These are phyloP conservation scores for Talaromyces atroroseus DNA, from an alignment of 2,329 filamentous ascomycete species.

Conservation along the genomic window DNA sequence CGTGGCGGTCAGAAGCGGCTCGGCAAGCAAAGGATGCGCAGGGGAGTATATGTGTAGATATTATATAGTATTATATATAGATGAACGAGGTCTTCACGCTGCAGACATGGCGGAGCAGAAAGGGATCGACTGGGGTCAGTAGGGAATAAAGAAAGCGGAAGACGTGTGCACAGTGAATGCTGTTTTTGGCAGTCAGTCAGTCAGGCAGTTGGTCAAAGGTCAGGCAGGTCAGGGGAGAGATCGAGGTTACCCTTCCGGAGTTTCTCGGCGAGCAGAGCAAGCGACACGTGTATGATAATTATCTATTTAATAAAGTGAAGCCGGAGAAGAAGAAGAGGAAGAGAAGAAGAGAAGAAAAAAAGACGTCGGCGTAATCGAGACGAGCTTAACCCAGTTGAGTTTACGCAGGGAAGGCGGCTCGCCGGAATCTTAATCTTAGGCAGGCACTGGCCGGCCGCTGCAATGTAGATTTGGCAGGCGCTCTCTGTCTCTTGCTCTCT, in stretches of 20 bases:
- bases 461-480: not conserved
- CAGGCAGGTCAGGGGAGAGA: not conserved
- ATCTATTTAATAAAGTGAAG: not conserved
- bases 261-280: not conserved
- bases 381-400: not conserved
- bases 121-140: constrained; percentile 16
- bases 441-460: not conserved
- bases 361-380: not conserved
- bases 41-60: not conserved
- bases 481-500: not conserved
- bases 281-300: not conserved
- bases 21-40: not conserved
- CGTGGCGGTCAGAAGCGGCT: constrained; percentile 7
- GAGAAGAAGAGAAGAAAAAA: too few species aligned
- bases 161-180: not conserved
- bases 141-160: constrained; percentile 3
- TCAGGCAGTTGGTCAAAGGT: not conserved
- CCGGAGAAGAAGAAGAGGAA: not conserved
- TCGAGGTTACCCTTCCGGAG: not conserved
- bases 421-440: not conserved
- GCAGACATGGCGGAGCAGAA: constrained; percentile 10
- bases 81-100: constrained; percentile 2
- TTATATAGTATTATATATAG: constrained; percentile 5
- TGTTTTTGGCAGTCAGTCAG: not conserved
- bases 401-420: not conserved